Base-by-base conservation (phyloP, 805 yeast species). In the Blastobotrys chiropterorum region DNA sequence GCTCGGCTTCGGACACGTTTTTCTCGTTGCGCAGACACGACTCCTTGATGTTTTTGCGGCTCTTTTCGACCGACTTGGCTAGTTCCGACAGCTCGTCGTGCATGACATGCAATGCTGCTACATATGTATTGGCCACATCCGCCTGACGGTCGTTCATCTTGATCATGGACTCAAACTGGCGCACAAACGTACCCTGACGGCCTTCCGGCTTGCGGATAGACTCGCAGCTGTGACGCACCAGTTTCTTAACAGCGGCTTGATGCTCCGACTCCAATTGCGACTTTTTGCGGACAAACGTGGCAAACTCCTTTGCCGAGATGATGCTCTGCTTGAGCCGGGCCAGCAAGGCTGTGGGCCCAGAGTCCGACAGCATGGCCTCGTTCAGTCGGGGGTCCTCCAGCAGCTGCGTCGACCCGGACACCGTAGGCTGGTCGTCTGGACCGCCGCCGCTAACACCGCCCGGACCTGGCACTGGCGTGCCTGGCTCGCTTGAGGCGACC, bases 221-320 rank as follows among this genome's bases (percentile, higher is more conserved):
- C 6, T 76, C 74, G 30, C 79, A 69, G 15, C 82, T 75, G 50
- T 82, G 77, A 20, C 77, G 72, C 1, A 87, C 79, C 31, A 84
- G 80, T 68, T 90, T 87, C 60, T 81, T 81, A 57, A 88, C 69
- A 61, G 88, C 95, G 51, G 77, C 76, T 42, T 80, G 80, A 57
- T 88, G 86, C 53, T 85, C 95, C 58, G 84, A 86, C 66, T 89
- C 97, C 49, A 84, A 76, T 34, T 78, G 71, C 26, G 89, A 89
- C 61, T 86, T 85, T 68, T 84, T 86, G 65, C 85, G 85, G 51
- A 92, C 72, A 67, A 80, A 94, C 59, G 81, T 80, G 26, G 88
- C 75, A 60, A 89, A 83, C 63, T 94, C 98, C 62, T 90, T 96
- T 57, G 95, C 84, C 0, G 95, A 83, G 54, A 76, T 75, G 44